Evolutionary conservation across 1,284 basidiomycete genomes (phyloP).

Genomic region (Ceratobasidium theobromae): DNA sequence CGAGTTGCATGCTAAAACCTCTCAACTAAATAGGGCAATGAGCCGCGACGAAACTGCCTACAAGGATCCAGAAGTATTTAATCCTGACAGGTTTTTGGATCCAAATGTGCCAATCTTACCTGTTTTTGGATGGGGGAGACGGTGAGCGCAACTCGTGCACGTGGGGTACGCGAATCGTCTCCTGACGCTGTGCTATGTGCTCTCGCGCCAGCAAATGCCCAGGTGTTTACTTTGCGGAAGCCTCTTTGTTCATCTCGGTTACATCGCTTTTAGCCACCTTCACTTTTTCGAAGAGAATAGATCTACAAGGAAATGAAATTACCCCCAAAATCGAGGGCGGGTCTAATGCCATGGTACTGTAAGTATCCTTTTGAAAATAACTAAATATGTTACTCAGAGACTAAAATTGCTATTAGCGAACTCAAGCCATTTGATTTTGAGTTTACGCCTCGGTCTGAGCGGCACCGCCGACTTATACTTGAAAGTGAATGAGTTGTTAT

Average conservation of each 20-base stretch:
- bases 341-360: not conserved
- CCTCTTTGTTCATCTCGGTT: conserved; percentile 11
- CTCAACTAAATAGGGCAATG: not conserved
- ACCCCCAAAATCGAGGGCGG: not conserved
- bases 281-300: conserved; percentile 33
- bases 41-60: not conserved
- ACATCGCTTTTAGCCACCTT: conserved; percentile 5
- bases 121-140: conserved; percentile 6
- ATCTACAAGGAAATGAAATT: conserved; percentile 32
- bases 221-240: not conserved
- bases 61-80: not conserved
- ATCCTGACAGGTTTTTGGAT: conserved; percentile 2
- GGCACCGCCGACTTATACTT: conserved; percentile 10
- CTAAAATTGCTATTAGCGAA: not conserved
- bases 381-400: not conserved
- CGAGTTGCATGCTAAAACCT: too few relatives aligned
- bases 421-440: conserved; percentile 12
- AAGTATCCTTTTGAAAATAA: not conserved
- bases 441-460: conserved; percentile 12
- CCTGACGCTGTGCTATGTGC: not conserved
- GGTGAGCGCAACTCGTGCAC: not conserved
- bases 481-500: too few relatives aligned
- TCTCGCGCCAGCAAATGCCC: conserved; percentile 23
- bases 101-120: not conserved
- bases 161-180: not conserved